Base-by-base conservation (phyloP, 495 filamentous ascomycete genomes). In the Tuber umbilicatum region DNA sequence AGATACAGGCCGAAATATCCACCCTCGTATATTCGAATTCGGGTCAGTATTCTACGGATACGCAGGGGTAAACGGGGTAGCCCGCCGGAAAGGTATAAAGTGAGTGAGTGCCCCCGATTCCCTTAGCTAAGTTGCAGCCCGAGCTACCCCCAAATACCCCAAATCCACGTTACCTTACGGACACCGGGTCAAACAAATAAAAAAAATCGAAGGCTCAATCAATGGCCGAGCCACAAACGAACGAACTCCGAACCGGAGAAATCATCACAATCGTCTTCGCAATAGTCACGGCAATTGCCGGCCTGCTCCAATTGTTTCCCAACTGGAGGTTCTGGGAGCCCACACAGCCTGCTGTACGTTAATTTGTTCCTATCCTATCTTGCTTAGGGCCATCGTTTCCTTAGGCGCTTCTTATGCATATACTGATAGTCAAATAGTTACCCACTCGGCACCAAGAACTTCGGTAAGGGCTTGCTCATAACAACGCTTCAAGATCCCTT, bases 161-260 rank as follows among this genome's bases (percentile, higher is more conserved):
- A n/a, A 50, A n/a, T 10, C 6, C 45, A n/a, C 21, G 9, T 0
- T 7, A 60, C n/a, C 3, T 1, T 60, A 60, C 50, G 3, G 6
- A 14, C 10, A 60, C 31, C 19, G 7, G 4, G 5, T 10, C 50
- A 14, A 60, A 12, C n/a, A 9, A 60, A 31, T 31, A 60, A 31
- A 60, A 55, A 47, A 43, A 43, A 43, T n/a, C n/a, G n/a, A 14
- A 43, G 5, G 19, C 23, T 60, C 16, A 16, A 40, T 14, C 50
- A 60, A 60, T 60, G 50, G 50, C 50, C 50, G 50, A 60, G n/a
- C 50, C n/a, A 31, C 50, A 60, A 60, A n/a, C 23, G 31, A 60
- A 60, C 10, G 50, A 60, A 31, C 1, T 60, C 50, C n/a, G 50
- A n/a, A 60, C 50, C 4, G 50, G n/a, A 10, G 50, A 60, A 14